Evolutionary conservation across 345 rosid genomes (phyloP).

Genomic region (Trapa incisa): DNA sequence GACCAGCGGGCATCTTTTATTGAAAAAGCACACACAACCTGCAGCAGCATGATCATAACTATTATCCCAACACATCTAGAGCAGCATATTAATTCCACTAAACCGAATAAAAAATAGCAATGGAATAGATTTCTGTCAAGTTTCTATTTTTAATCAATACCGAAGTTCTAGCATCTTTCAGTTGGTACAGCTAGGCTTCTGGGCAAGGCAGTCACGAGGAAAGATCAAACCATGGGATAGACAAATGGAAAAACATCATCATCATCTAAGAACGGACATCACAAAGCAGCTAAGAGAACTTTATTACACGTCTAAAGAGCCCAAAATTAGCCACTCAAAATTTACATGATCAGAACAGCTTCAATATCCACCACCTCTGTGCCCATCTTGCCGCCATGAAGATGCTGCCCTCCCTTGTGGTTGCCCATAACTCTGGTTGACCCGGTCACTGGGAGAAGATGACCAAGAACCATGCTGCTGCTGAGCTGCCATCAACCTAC

Average conservation of each 20-base stretch:
- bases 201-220: not conserved
- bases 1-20: too few species aligned
- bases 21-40: too few species aligned
- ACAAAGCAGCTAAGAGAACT: not conserved
- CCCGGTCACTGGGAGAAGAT: not conserved
- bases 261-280: not conserved
- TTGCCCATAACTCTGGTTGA: not conserved
- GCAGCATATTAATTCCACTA: too few species aligned
- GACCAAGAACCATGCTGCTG: not conserved
- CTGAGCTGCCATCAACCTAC: not conserved
- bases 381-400: slow-evolving; percentile 32
- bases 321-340: not conserved
- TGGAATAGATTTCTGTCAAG: too few species aligned
- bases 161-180: too few species aligned
- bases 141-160: not conserved
- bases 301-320: not conserved
- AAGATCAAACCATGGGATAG: not conserved
- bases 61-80: too few species aligned
- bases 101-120: too few species aligned
- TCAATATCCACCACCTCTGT: slow-evolving; percentile 30
- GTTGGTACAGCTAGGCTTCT: not conserved
- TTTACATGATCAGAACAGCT: not conserved
- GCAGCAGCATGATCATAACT: too few species aligned
- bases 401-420: slow-evolving; percentile 18
- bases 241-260: not conserved